Evolutionary conservation across 2,329 filamentous ascomycete species (phyloP).

Genomic region (Aschersonia sp.): DNA sequence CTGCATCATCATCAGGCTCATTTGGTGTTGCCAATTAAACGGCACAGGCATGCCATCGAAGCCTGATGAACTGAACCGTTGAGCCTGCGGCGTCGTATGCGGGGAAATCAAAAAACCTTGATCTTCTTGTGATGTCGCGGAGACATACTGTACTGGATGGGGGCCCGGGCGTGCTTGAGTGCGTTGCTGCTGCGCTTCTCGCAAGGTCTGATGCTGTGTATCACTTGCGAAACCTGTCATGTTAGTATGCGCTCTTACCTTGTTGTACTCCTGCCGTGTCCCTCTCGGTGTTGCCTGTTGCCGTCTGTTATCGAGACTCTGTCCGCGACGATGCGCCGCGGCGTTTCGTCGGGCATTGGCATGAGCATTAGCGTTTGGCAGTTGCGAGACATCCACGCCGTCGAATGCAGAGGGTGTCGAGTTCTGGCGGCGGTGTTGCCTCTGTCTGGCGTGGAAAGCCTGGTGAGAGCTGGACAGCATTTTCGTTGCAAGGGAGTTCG

Average conservation of each 20-base stretch:
- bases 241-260: constrained; percentile 41
- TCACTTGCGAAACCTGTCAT: constrained; percentile 36
- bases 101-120: constrained; percentile 45
- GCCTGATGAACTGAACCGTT: constrained; percentile 35
- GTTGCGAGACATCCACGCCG: constrained; percentile 52
- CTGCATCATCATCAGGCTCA: constrained; percentile 24
- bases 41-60: constrained; percentile 27
- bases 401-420: constrained; percentile 73
- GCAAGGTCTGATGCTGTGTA: constrained; percentile 62
- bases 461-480: constrained; percentile 69
- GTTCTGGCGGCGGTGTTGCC: constrained; percentile 66
- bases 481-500: constrained; percentile 54
- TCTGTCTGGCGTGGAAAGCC: constrained; percentile 49
- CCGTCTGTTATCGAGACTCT: constrained; percentile 66
- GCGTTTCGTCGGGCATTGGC: constrained; percentile 24
- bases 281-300: constrained; percentile 25
- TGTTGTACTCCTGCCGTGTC: constrained; percentile 17
- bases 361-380: constrained; percentile 29
- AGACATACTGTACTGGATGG: constrained; percentile 12
- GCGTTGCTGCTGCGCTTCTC: constrained; percentile 83
- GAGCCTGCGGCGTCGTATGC: constrained; percentile 37
- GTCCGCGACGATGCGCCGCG: constrained; percentile 60
- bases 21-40: constrained; percentile 31
- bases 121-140: constrained; percentile 21
- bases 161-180: constrained; percentile 60